Conservation (phyloP, 2,329 filamentous ascomycete genomes). For the Gnomoniopsis sp. region DNA sequence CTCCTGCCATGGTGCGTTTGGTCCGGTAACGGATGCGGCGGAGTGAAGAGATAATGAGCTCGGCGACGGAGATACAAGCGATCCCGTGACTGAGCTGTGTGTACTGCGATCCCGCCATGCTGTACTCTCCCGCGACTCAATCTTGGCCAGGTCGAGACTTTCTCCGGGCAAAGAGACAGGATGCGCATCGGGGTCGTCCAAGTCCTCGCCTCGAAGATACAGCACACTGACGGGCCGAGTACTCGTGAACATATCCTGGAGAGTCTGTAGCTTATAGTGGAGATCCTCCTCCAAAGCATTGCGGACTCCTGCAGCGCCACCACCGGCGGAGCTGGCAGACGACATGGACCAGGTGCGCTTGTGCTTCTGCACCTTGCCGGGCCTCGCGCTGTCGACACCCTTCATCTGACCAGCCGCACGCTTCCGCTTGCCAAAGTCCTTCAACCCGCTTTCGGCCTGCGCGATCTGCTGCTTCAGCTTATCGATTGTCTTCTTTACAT, state of each 20-base stretch:
- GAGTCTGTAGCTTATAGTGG: conserved; percentile 70
- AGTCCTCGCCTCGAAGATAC: conserved; percentile 72
- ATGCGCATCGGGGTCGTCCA: conserved; percentile 75
- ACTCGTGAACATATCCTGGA: conserved; percentile 87
- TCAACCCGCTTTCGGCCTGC: conserved; percentile 67
- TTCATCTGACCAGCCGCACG: conserved; percentile 47
- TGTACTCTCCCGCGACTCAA: conserved; percentile 44
- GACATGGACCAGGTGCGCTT: conserved; percentile 95
- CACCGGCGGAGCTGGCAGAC: conserved; percentile 64
- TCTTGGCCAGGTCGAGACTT: conserved; percentile 55
- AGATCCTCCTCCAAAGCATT: conserved; percentile 69
- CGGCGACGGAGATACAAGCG: conserved; percentile 63
- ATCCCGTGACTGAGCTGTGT: conserved; percentile 56
- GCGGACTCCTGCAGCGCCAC: conserved; percentile 35
- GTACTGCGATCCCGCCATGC: conserved; percentile 52
- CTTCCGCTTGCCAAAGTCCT: conserved; percentile 65
- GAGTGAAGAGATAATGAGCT: conserved; percentile 63
- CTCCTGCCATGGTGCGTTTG: conserved; percentile 53
- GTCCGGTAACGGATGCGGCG: conserved; percentile 43
- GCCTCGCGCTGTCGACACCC: conserved; percentile 50
- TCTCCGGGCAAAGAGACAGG: conserved; percentile 73
- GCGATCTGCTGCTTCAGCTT: conserved; percentile 92
- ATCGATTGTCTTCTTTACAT: conserved; percentile 95
- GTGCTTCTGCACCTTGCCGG: conserved; percentile 84
- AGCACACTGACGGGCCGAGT: conserved; percentile 75